Base-by-base conservation (phyloP, 495 filamentous ascomycete species). In the Evernia prunastri region DNA sequence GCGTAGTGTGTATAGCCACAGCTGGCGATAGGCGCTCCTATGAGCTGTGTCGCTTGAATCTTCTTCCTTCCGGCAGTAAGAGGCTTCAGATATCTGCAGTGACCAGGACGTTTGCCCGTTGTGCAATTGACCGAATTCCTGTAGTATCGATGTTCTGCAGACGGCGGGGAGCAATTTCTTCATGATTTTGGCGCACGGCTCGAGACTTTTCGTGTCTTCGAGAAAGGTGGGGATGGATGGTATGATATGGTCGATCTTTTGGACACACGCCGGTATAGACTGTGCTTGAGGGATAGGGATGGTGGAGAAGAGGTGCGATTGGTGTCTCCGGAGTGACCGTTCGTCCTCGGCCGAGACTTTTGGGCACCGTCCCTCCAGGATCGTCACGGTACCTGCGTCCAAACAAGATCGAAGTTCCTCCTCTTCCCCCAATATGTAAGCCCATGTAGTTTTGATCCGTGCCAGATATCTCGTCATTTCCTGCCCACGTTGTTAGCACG, bases 121-220 rank as follows among this genome's bases (percentile, higher is more conserved):
- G 36, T 70, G 64, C 39, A 64, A 59, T 3, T 31, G 18, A 17
- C 58, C 37, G 56, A 71, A 69, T 23, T 58, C 33, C 54, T 72
- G 43, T 8, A 47, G 47, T 18, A 72, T 62, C 33, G 66, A 69
- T 51, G 64, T 65, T 56, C 69, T 70, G 39, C 63, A 64, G 36
- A 63, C 66, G 2, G 40, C 27, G 40, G 66, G 71, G 8, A 75
- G 65, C 8, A 72, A 31, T 39, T 57, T 56, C 47, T 72, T 73
- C 42, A 75, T 27, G 37, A 74, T 67, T 45, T 66, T 66, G 29
- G 59, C 64, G 45, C 64, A 65, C 25, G 68, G 69, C 53, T 73
- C 67, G 13, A 75, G 63, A 56, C 72, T 72, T 64, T 75, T 75
- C 17, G 63, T 67, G 56, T 75, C 64, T 67, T 73, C 66, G 25